A percentile compares a stretch with the other conserved stretches of the same genome.
Conservation (phyloP, 2,329 filamentous ascomycete genomes). For the Aspergillus brunneoviolaceus region DNA sequence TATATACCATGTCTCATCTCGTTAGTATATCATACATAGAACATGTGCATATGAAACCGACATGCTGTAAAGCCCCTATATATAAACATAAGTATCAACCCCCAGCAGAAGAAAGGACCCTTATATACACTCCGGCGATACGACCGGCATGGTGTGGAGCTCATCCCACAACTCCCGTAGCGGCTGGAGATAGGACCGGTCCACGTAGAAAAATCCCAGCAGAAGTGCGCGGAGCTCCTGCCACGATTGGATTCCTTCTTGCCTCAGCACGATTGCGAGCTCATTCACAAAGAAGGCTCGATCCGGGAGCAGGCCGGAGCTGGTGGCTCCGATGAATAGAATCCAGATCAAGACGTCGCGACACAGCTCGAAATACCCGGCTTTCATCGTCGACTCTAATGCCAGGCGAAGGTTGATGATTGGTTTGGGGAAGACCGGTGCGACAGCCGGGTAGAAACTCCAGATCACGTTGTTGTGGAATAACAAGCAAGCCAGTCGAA, state of each 20-base stretch:
- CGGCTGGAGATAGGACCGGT: constrained; percentile 33
- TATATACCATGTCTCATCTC: constrained; percentile 23
- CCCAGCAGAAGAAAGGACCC: constrained; percentile 2
- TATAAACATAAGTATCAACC: constrained; percentile 8
- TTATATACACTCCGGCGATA: constrained; percentile 15
- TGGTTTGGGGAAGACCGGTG: constrained; percentile 36
- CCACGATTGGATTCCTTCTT: constrained; percentile 32
- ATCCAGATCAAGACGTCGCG: constrained; percentile 39
- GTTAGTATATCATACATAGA: constrained; percentile 17
- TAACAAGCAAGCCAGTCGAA: constrained; percentile 38
- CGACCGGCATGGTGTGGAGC: constrained; percentile 22
- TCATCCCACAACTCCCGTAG: constrained; percentile 36
- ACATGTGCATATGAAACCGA: not conserved
- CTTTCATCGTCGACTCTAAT: constrained; percentile 33
- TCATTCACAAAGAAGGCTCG: constrained; percentile 35
- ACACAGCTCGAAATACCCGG: constrained; percentile 33
- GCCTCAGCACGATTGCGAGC: constrained; percentile 27
- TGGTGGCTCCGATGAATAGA: constrained; percentile 38
- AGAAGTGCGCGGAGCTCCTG: constrained; percentile 34
- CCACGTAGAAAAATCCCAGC: constrained; percentile 37
- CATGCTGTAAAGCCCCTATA: constrained; percentile 3
- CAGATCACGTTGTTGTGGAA: constrained; percentile 43
- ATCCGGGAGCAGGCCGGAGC: constrained; percentile 25
- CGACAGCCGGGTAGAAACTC: constrained; percentile 40
- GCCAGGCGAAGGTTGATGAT: constrained; percentile 34